Base-by-base conservation (phyloP, 2,329 filamentous ascomycete species). In the Botrytis aclada region DNA sequence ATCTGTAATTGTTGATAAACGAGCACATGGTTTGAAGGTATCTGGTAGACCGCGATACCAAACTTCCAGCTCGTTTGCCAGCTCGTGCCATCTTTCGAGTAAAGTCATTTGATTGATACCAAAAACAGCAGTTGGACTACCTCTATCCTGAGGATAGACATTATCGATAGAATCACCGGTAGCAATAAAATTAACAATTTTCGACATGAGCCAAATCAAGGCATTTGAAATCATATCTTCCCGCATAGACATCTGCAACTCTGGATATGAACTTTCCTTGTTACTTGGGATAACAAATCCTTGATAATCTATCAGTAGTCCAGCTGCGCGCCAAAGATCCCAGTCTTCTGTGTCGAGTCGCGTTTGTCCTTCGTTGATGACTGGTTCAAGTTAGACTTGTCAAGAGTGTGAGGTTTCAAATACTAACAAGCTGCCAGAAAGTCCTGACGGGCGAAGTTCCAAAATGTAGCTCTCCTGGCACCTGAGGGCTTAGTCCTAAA, bases 381-480 rank as follows among this genome's bases (percentile, higher is more conserved):
- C 85, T 83, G 76, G 22, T 45, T 20, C 22, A 61, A 47, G 29
- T 71, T 71, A 71, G 70, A 58, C 2, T 37, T 16, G 9, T 66
- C 37, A 43, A 25, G 20, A 22, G 34, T 54, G 25, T 12, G 16
- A 43, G 45, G 18, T 25, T 43, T 20, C 32, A 20, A 16, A 70
- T 62, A 82, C 84, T 82, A 80, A 85, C 87, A 90, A 70, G 89
- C 89, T 77, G 88, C 86, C 43, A 91, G 82, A 82, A 90, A 89
- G 76, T 91, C 89, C 77, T 91, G 89, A 37, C 89, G 83, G 25
- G 89, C 89, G 79, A 91, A 89, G 75, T 90, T 90, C 89, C 89
- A 91, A 78, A 91, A 91, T 0, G 88, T 88, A 10, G 89, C 88
- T 78, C 83, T 85, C 32, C 88, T 84, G 18, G 84, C 87, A 78